These are phyloP conservation scores for Didymella glomerata DNA, from an alignment of 2,329 filamentous ascomycete species.

Conservation along the genomic window DNA sequence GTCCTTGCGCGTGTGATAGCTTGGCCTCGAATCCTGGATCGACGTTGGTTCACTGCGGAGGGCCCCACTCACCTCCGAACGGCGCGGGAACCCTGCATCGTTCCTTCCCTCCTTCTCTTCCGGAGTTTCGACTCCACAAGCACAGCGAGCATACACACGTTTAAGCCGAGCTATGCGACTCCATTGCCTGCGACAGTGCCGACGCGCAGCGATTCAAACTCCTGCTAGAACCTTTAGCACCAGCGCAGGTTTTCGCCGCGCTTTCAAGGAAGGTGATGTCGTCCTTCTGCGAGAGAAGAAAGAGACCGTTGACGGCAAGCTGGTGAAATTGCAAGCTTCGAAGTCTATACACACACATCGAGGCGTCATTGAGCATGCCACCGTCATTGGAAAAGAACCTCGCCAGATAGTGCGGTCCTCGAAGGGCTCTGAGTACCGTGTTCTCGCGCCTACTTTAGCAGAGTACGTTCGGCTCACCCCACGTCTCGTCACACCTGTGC, in stretches of 20 bases:
- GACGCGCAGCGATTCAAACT: constrained; percentile 8
- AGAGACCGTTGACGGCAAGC: constrained; percentile 48
- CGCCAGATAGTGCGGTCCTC: constrained; percentile 67
- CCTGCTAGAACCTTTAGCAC: constrained; percentile 32
- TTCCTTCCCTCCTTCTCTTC: constrained; percentile 13
- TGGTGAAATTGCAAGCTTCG: constrained; percentile 51
- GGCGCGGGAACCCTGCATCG: constrained; percentile 21
- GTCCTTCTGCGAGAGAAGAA: constrained; percentile 55
- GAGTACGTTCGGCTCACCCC: constrained; percentile 75
- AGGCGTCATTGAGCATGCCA: constrained; percentile 59
- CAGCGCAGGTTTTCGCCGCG: constrained; percentile 28
- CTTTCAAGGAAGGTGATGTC: constrained; percentile 50
- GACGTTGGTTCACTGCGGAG: constrained; percentile 24
- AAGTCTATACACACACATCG: constrained; percentile 54
- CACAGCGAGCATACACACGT: background rate
- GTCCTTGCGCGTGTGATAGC: constrained; percentile 25
- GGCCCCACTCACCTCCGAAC: constrained; percentile 11
- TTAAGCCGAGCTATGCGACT: constrained; percentile 33
- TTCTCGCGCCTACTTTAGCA: constrained; percentile 73
- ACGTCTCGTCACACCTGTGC: constrained; percentile 77
- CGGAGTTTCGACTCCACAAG: constrained; percentile 5
- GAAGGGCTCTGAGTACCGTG: constrained; percentile 61
- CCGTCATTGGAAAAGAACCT: constrained; percentile 70
- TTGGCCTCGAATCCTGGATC: constrained; percentile 34
- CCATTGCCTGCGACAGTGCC: constrained; percentile 18